phyloP scores from a whole-genome alignment of 176 grass and related monocot species.

The Oryza glumipatula region DNA sequence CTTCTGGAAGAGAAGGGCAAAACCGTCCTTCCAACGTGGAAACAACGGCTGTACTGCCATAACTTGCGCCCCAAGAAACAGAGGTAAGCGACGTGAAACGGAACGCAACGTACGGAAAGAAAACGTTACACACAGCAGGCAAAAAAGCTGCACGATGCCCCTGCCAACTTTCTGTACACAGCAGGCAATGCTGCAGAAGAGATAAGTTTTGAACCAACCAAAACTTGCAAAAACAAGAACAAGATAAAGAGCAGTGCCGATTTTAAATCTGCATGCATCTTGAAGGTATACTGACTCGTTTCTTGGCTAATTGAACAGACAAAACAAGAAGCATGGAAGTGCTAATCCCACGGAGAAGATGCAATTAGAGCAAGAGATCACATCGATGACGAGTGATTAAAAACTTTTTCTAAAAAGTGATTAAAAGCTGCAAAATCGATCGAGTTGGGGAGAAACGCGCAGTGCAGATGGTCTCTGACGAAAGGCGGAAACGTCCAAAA shows the following conservation, averaged over 20 bases:
- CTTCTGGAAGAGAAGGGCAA: neutral
- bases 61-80: slow-evolving; percentile 22
- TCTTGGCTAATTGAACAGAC: neutral
- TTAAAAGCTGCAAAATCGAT: neutral
- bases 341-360: neutral
- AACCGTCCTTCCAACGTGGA: neutral
- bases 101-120: neutral
- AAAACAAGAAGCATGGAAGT: neutral
- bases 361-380: neutral
- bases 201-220: neutral
- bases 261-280: neutral
- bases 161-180: neutral
- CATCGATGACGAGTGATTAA: too few species aligned
- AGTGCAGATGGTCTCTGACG: neutral
- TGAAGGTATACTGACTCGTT: neutral
- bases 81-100: neutral
- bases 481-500: neutral
- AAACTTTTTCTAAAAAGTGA: too few species aligned
- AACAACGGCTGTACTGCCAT: neutral
- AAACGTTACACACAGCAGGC: neutral
- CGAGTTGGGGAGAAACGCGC: neutral
- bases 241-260: neutral
- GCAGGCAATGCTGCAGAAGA: neutral
- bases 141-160: neutral
- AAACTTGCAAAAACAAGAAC: neutral